Evolutionary conservation across 345 rosid species (phyloP), one percentile per base, ranked within the genome.

Genomic region (Litchi chinensis): DNA sequence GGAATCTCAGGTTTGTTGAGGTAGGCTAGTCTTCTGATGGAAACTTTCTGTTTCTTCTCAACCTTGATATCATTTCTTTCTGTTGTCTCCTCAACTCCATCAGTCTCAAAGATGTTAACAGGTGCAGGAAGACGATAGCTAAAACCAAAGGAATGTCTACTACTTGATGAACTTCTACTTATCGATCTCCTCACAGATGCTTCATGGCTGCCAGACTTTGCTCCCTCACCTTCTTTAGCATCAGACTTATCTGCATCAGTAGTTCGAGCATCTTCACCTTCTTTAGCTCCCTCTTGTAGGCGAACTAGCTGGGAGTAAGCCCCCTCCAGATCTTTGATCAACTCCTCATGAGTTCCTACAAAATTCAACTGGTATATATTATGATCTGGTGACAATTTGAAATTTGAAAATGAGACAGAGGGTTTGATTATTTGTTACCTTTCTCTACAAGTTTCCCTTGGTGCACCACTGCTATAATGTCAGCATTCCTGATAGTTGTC

Each of bases 1-100:
- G 90, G 91, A 65, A 85, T 22, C 85, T 93, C 98, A 13, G 97
- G 94, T 84, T 84, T 91, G 89, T 95, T 95, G 64, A 95, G 86
- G 50, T 63, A 72, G 59, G 91, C 98, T 43, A 95, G 81, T 18
- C 95, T 86, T 77, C 54, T 80, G 22, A 93, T 65, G 8, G 96
- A 87, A 71, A 93, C 94, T 19, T 81, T 72, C 80, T 86, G 82
- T 28, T 75, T 85, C 72, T 73, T 89, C 79, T 76, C 83, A 19
- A n/a, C 21, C 66, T 13, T 54, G 13, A 22, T 9, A 11, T 70
- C 52, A 12, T 43, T 57, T 11, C 19, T 56, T 46, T 71, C 60
- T 41, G n/a, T 18, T 21, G 5, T 62, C 22, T 83, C 70, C 5
- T 80, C 80, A 21, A 1, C 41, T 56, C 13, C 81, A 56, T 79